Evolutionary conservation across 495 filamentous ascomycete species (phyloP), one percentile per base, ranked within the genome.

Genomic region (Hypoxylon lienhwacheense): DNA sequence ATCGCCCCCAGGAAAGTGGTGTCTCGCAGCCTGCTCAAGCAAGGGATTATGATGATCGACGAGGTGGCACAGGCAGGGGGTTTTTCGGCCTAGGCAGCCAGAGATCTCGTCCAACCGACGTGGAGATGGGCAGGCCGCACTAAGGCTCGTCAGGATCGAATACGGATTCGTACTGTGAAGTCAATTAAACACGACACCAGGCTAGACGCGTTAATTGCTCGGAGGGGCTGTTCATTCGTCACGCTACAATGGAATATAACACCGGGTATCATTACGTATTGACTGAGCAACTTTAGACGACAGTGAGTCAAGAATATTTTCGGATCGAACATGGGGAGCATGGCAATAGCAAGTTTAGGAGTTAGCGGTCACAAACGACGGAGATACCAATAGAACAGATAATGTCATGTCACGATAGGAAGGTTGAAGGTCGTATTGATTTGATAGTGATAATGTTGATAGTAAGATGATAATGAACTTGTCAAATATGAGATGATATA

Each of bases 31-130:
- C 61, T 0, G 44, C 55, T 12, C 45, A 48, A 47, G 55, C 52
- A 47, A 50, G 42, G 49, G 60, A 53, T 20, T 55, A 35, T 29
- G 42, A 67, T 14, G 54, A 57, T 40, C 51, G 52, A 39, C 51
- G 19, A 17, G 52, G 31, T 21, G 42, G 61, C 26, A 45, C 50
- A 2, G 41, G 66, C 20, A 48, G 54, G 53, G 64, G 67, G 14
- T 71, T 67, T 54, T 73, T 73, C 37, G 66, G 70, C 1, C 61
- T 67, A 16, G 67, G 70, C 16, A 64, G 66, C 34, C 66, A 64
- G 40, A 59, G 47, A 50, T 64, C 66, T 32, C 70, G 64, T 21
- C 68, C 69, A 21, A 50, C 59, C 8, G 73, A 76, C 52, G 20
- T 71, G 21, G 73, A 76, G 59, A 58, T 57, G 26, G 73, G 70